Percentiles rank a stretch among this genome's conserved stretches.
phyloP scores from a whole-genome alignment of 2,329 filamentous ascomycete genomes.

The Aspergillus arachidicola region DNA sequence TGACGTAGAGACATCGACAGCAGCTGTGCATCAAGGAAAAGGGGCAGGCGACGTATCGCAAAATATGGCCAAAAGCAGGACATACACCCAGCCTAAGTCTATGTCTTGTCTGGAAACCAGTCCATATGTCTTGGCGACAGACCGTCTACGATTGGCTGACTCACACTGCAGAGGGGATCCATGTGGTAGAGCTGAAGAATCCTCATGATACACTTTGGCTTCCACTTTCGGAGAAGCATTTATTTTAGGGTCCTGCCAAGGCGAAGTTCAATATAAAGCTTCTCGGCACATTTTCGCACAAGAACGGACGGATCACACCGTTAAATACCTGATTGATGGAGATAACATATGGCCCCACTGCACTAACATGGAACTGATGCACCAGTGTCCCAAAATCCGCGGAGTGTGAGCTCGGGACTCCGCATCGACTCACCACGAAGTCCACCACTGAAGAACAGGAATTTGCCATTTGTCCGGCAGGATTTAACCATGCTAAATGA shows the following conservation, averaged over 20 bases:
- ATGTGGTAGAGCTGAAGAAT: neutral
- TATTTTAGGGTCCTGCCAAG: slow-evolving; percentile 4
- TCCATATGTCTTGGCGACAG: neutral
- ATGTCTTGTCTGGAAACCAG: neutral
- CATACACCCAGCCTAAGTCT: neutral
- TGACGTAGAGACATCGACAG: neutral
- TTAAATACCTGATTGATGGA: neutral
- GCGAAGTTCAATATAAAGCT: neutral
- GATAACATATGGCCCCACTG: neutral
- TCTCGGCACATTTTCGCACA: neutral
- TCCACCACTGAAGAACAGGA: slow-evolving; percentile 12
- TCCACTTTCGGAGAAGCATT: neutral
- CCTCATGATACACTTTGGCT: neutral
- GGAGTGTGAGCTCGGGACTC: neutral
- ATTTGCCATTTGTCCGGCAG: neutral
- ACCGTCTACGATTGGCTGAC: neutral
- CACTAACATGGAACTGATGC: neutral
- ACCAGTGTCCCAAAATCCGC: slow-evolving; percentile 2
- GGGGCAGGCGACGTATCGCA: neutral
- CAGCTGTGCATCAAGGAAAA: neutral
- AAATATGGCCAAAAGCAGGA: neutral
- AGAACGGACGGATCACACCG: neutral
- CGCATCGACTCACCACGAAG: neutral
- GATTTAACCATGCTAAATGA: neutral
- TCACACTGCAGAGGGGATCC: neutral